Evolutionary conservation across 139 green algal genomes (phyloP), one percentile per base, ranked within the genome.

Genomic region (Chlorella sp.): DNA sequence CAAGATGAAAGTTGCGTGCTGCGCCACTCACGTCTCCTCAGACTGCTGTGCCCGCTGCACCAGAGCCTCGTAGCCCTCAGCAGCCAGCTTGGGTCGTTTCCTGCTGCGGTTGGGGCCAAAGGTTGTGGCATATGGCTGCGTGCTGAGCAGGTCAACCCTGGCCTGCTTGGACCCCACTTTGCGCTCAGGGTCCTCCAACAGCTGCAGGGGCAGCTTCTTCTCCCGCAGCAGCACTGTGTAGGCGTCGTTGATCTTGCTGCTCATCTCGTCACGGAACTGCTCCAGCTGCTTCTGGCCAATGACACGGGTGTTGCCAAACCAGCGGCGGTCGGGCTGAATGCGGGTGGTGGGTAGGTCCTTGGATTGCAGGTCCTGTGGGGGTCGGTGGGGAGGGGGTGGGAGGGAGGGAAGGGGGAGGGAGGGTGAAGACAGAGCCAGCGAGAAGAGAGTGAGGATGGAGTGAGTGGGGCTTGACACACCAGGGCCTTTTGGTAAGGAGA

Each of bases 271-370:
- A 1, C 94, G 82, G 71, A 99, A 98, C 65, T 88, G 76, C 72
- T 97, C 91, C 35, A 99, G 85, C 88, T 98, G 93, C 81, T 97
- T 95, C 82, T 97, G 92, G 0, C 95, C 95, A 24, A 98, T 89
- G 1, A 98, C 92, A 33, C 95, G 90, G 17, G 95, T 98, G 86
- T 99, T 99, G 69, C 95, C 93, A 73, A 98, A 97, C 92, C 91
- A 97, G 29, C 96, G 86, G 17, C 96, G 82, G 82, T 99, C 94
- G 24, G 95, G 95, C 68, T 96, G 88, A 70, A 99, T 99, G 50
- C 96, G 86, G 22, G 93, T 98, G 64, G 72, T 92, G n/a, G 96
- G 95, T 42, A 98, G 82, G 1, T 96, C 94, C 74, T 92, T 95
- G 36, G 84, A 94, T 81, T 99, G 95, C 36, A 97, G 81, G 17